Percentiles rank a stretch among this genome's conserved stretches.
Evolutionary conservation across 495 filamentous ascomycete genomes (phyloP).

Genomic region (Hypomontagnella submonticulosa): DNA sequence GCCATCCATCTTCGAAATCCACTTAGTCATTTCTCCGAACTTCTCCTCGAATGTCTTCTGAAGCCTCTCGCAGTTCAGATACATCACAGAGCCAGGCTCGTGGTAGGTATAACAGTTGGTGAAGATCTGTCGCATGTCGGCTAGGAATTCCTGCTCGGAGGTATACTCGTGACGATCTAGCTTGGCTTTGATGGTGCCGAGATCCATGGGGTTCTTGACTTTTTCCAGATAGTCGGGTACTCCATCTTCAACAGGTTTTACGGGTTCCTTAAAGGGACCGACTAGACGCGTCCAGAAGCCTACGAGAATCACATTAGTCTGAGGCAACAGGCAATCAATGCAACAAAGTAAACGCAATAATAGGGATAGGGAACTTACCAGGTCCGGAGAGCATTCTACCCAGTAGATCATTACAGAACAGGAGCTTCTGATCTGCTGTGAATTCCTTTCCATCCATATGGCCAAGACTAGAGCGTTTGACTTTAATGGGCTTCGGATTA

Average conservation of each 20-base stretch:
- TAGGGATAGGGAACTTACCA: conserved; percentile 48
- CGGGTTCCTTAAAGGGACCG: conserved; percentile 61
- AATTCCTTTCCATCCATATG: conserved; percentile 42
- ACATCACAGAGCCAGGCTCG: conserved; percentile 56
- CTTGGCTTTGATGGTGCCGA: conserved; percentile 61
- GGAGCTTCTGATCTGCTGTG: conserved; percentile 58
- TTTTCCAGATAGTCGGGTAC: conserved; percentile 62
- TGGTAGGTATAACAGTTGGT: conserved; percentile 62
- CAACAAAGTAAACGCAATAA: not conserved
- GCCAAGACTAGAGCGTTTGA: conserved; percentile 42
- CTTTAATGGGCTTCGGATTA: conserved; percentile 47
- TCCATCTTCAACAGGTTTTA: conserved; percentile 56
- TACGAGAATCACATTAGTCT: conserved; percentile 34
- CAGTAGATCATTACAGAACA: conserved; percentile 63
- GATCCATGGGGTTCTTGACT: conserved; percentile 60
- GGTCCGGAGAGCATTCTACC: conserved; percentile 65
- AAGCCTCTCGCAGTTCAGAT: conserved; percentile 56
- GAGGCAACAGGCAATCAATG: not conserved
- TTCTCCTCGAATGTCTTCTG: conserved; percentile 64
- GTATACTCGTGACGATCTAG: conserved; percentile 57
- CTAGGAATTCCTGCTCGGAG: conserved; percentile 55
- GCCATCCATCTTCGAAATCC: conserved; percentile 60
- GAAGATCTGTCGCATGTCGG: conserved; percentile 62
- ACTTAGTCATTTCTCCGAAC: conserved; percentile 60
- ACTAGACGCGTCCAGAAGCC: conserved; percentile 69